A percentile compares a stretch with the other conserved stretches of the same genome.
Conservation (phyloP, 2,329 filamentous ascomycete species). For the Xylariaceae sp. region DNA sequence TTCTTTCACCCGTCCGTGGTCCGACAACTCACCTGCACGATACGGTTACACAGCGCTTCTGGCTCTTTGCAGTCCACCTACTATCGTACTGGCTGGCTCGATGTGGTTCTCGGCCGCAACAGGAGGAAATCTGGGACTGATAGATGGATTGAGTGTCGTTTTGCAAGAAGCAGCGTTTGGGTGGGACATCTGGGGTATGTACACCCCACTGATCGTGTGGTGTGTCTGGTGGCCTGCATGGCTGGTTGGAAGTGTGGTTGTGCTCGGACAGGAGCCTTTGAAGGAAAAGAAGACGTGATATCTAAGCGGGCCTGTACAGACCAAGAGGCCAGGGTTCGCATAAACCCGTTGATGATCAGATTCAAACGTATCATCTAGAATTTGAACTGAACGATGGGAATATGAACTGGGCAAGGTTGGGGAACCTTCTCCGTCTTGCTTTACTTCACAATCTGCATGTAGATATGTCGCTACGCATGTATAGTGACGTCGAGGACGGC, state of each 20-base stretch:
- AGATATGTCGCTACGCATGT: too few relatives aligned
- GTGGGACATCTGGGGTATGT: slow-evolving; percentile 84
- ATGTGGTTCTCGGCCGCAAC: neutral
- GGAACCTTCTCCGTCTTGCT: too few relatives aligned
- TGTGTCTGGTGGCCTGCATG: slow-evolving; percentile 95
- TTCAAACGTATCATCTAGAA: too few relatives aligned
- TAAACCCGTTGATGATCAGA: too few relatives aligned
- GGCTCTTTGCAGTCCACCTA: slow-evolving; percentile 58
- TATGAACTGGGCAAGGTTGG: too few relatives aligned
- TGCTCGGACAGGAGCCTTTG: slow-evolving; percentile 35
- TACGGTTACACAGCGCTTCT: slow-evolving; percentile 47
- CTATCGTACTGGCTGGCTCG: slow-evolving; percentile 45
- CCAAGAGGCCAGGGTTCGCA: too few relatives aligned
- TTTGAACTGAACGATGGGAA: too few relatives aligned
- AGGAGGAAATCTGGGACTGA: slow-evolving; percentile 1
- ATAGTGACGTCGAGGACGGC: too few relatives aligned
- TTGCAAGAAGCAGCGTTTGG: slow-evolving; percentile 74
- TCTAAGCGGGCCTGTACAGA: too few relatives aligned
- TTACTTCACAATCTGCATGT: too few relatives aligned
- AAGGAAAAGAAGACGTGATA: too few relatives aligned
- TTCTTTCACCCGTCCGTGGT: slow-evolving; percentile 61
- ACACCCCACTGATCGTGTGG: slow-evolving; percentile 87
- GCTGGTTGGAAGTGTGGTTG: slow-evolving; percentile 59
- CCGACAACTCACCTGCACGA: slow-evolving; percentile 32
- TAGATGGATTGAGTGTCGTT: slow-evolving; percentile 45